Percentiles rank a stretch among this genome's conserved stretches.
Evolutionary conservation across 306 rosid species (phyloP).

Genomic region (Hippophae gyantsensis): DNA sequence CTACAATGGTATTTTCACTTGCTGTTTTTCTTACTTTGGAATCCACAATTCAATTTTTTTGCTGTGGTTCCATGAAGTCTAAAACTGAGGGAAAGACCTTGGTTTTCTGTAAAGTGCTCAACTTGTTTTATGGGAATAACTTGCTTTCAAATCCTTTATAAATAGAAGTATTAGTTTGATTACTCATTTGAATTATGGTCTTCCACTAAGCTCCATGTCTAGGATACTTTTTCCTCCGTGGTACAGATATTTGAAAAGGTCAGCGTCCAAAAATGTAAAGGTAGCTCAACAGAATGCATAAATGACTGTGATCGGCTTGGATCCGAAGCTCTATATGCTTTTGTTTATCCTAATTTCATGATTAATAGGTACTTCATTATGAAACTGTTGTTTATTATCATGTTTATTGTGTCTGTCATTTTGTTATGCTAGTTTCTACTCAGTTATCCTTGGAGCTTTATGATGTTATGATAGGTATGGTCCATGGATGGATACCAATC

Average conservation of each 20-base stretch:
- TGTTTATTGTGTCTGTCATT: neutral
- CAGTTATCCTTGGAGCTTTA: slow-evolving; percentile 10
- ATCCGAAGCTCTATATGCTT: slow-evolving; percentile 61
- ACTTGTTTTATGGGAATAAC: neutral
- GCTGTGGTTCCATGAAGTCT: slow-evolving; percentile 4
- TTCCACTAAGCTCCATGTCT: slow-evolving; percentile 4
- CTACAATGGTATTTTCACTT: slow-evolving; percentile 46
- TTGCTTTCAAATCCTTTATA: neutral
- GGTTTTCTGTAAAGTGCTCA: neutral
- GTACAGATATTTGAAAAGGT: slow-evolving; percentile 60
- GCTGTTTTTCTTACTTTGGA: slow-evolving; percentile 13
- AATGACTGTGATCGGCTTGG: slow-evolving; percentile 65
- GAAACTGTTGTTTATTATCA: slow-evolving; percentile 1
- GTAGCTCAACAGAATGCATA: slow-evolving; percentile 26
- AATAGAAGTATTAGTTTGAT: slow-evolving; percentile 1
- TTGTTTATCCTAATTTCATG: slow-evolving; percentile 87
- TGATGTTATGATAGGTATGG: slow-evolving; percentile 55
- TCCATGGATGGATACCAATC: slow-evolving; percentile 97
- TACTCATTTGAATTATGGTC: slow-evolving; percentile 5
- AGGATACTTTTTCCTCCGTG: slow-evolving; percentile 14
- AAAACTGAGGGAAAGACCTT: slow-evolving; percentile 7
- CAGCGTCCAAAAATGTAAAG: slow-evolving; percentile 81
- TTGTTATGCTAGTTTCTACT: slow-evolving; percentile 16
- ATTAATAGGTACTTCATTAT: slow-evolving; percentile 58
- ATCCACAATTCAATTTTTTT: slow-evolving; percentile 2